Evolutionary conservation across 2,329 filamentous ascomycete genomes (phyloP).

Genomic region (Phialophora expanda): DNA sequence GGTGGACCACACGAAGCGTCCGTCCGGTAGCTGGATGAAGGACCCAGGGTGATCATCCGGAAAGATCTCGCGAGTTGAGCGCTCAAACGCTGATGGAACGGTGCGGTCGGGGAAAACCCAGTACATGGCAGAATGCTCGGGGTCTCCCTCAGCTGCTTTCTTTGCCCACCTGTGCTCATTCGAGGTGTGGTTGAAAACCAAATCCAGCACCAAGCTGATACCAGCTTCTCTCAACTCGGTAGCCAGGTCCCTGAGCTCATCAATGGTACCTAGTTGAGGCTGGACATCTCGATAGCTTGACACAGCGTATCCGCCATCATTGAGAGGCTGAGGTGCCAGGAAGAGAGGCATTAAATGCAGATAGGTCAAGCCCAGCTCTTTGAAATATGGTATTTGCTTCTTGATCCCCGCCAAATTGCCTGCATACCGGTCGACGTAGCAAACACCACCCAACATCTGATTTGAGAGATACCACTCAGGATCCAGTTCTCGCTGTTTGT

Average conservation of each 20-base stretch:
- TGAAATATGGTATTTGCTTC: constrained; percentile 36
- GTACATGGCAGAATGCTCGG: constrained; percentile 39
- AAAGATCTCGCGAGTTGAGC: constrained; percentile 37
- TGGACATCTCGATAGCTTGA: constrained; percentile 38
- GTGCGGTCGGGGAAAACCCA: constrained; percentile 39
- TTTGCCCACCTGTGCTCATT: constrained; percentile 38
- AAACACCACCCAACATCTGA: constrained; percentile 38
- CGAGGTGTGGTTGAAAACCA: constrained; percentile 39
- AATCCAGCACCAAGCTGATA: constrained; percentile 37
- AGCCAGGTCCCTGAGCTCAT: constrained; percentile 35
- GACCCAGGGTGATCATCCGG: constrained; percentile 38
- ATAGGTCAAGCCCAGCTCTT: constrained; percentile 39
- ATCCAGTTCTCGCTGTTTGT: constrained; percentile 35
- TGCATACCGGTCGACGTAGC: constrained; percentile 38
- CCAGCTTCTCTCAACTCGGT: constrained; percentile 36
- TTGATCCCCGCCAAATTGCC: constrained; percentile 36
- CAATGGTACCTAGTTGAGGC: constrained; percentile 31
- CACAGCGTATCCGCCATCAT: constrained; percentile 38
- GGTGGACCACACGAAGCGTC: constrained; percentile 38
- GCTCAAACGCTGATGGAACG: constrained; percentile 36
- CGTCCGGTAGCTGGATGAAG: constrained; percentile 38
- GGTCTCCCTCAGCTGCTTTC: constrained; percentile 36
- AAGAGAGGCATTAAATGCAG: constrained; percentile 39
- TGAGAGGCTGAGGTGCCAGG: constrained; percentile 34
- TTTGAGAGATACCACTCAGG: constrained; percentile 39